Conservation (phyloP, 2,329 filamentous ascomycete species). For the Colletotrichum chlorophyti region DNA sequence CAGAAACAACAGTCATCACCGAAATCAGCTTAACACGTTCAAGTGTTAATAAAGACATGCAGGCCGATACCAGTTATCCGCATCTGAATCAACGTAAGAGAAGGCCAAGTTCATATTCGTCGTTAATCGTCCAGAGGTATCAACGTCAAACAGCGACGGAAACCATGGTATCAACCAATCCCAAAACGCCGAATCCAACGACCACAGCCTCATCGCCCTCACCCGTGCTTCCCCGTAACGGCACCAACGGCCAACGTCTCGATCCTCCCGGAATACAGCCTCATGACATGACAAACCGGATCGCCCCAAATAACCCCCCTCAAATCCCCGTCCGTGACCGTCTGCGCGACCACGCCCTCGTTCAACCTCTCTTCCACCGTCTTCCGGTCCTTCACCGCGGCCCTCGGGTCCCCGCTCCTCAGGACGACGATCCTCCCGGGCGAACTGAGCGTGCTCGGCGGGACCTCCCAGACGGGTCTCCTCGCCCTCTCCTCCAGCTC, state of each 20-base stretch:
- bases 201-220: background rate
- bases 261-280: constrained; percentile 74
- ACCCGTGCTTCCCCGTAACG: constrained; percentile 54
- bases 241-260: constrained; percentile 75
- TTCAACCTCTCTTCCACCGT: constrained; percentile 57
- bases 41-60: too few relatives aligned
- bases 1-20: too few relatives aligned
- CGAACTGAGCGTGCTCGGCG: constrained; percentile 70
- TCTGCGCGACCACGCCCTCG: constrained; percentile 72
- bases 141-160: too few relatives aligned
- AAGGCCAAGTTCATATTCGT: too few relatives aligned
- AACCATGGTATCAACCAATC: too few relatives aligned
- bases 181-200: too few relatives aligned
- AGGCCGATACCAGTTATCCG: too few relatives aligned
- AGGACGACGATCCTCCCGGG: constrained; percentile 75
- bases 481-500: constrained; percentile 34
- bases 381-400: constrained; percentile 49
- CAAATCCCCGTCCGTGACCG: constrained; percentile 72
- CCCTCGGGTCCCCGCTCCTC: constrained; percentile 53
- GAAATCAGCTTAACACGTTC: too few relatives aligned
- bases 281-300: constrained; percentile 81
- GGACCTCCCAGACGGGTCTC: constrained; percentile 65
- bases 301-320: constrained; percentile 81
- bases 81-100: too few relatives aligned
- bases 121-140: too few relatives aligned